A percentile compares a stretch with the other conserved stretches of the same genome.
phyloP scores from a whole-genome alignment of 176 grass and related monocot species.

The Musa acuminata region DNA sequence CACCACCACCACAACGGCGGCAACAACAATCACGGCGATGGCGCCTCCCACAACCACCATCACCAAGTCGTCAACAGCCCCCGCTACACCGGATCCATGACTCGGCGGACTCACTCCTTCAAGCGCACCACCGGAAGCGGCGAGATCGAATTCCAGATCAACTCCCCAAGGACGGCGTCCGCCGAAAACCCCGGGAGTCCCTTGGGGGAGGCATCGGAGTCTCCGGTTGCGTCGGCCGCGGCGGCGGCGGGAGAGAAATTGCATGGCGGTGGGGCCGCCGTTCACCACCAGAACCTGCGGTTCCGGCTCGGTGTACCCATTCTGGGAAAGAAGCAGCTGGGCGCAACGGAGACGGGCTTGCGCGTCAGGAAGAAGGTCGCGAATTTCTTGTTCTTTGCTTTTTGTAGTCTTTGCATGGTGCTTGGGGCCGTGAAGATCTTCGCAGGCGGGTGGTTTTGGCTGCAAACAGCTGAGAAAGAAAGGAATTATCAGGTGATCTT shows the following conservation, averaged over 20 bases:
- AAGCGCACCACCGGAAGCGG: conserved; percentile 47
- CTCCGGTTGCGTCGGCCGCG: background rate
- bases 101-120: conserved; percentile 85
- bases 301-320: conserved; percentile 39
- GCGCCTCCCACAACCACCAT: conserved; percentile 20
- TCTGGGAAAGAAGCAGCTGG: conserved; percentile 17
- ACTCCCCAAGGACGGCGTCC: conserved; percentile 64
- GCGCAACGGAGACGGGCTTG: conserved; percentile 22
- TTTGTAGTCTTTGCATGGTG: conserved; percentile 65
- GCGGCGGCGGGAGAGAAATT: background rate
- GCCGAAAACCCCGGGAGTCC: conserved; percentile 43
- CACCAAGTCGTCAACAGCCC: conserved; percentile 57
- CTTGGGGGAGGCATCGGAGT: conserved; percentile 15
- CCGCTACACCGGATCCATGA: conserved; percentile 66
- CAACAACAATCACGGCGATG: background rate
- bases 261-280: conserved; percentile 1
- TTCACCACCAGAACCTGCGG: conserved; percentile 39
- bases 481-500: conserved; percentile 39
- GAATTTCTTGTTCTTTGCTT: conserved; percentile 71
- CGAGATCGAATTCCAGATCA: conserved; percentile 95
- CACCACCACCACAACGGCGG: conserved; percentile 3
- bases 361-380: conserved; percentile 49
- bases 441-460: conserved; percentile 42
- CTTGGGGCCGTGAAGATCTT: conserved; percentile 70
- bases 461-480: conserved; percentile 15